Percentiles rank a stretch among this genome's conserved stretches.
These are phyloP conservation scores for Avena eriantha DNA, from an alignment of 176 grass and related monocot species.

Conservation along the genomic window DNA sequence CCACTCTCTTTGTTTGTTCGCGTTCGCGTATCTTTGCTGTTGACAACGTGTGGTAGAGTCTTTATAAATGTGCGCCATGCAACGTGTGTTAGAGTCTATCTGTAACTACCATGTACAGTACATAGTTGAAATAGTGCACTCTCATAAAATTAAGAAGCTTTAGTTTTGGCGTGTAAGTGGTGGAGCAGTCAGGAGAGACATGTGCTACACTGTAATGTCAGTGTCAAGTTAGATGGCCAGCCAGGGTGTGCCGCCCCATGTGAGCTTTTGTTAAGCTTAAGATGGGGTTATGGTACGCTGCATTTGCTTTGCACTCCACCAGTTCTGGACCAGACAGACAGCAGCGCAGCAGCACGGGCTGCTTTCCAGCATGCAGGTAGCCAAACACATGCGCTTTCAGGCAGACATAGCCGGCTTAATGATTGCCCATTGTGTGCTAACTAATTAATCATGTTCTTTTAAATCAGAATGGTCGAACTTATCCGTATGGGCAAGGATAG, in stretches of 20 bases:
- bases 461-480: too few species aligned
- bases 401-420: neutral
- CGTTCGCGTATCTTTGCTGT: slow-evolving; percentile 1
- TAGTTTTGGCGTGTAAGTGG: neutral
- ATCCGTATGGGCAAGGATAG: too few species aligned
- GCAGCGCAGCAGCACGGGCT: neutral
- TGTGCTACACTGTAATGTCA: slow-evolving; percentile 30
- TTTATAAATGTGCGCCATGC: too few species aligned
- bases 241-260: slow-evolving; percentile 26
- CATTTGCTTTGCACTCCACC: slow-evolving; percentile 34
- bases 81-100: too few species aligned
- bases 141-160: neutral
- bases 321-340: slow-evolving; percentile 28
- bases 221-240: slow-evolving; percentile 23
- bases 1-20: slow-evolving; percentile 14
- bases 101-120: too few species aligned
- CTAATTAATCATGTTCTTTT: too few species aligned
- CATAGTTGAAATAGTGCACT: too few species aligned
- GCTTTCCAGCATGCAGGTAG: slow-evolving; percentile 41
- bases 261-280: slow-evolving; percentile 36
- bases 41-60: too few species aligned
- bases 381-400: slow-evolving; percentile 5
- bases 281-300: slow-evolving; percentile 24
- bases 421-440: too few species aligned
- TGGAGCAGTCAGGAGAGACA: neutral